These are phyloP conservation scores for Arctium minus DNA, from an alignment of 129 eudicot genomes.

Conservation along the genomic window DNA sequence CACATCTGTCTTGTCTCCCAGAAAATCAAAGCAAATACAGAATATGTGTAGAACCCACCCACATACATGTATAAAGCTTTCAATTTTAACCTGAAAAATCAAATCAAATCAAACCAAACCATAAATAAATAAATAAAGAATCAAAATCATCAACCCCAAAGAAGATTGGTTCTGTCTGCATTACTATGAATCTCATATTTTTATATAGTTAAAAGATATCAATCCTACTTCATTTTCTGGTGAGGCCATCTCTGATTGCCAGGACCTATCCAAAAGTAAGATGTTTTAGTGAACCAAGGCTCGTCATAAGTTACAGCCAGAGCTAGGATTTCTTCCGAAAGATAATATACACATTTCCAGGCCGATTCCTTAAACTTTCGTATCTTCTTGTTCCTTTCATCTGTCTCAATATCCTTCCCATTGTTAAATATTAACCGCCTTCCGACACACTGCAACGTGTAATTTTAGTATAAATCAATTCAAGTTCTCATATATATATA, in stretches of 20 bases:
- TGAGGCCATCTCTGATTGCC: slow-evolving; percentile 86
- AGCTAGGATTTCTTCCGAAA: slow-evolving; percentile 77
- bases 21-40: slow-evolving; percentile 80
- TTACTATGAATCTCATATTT: neutral
- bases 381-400: slow-evolving; percentile 51
- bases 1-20: slow-evolving; percentile 95
- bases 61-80: slow-evolving; percentile 74
- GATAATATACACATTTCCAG: slow-evolving; percentile 84
- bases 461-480: neutral
- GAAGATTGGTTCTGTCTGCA: neutral
- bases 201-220: neutral
- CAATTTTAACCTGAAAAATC: slow-evolving; percentile 56
- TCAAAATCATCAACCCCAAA: neutral
- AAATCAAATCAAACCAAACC: neutral
- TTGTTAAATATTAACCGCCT: slow-evolving; percentile 52
- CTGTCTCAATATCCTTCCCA: slow-evolving; percentile 33
- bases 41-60: slow-evolving; percentile 80
- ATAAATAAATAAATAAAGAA: neutral
- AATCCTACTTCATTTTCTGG: slow-evolving; percentile 65
- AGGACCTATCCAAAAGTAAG: slow-evolving; percentile 70
- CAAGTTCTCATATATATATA: neutral
- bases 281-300: slow-evolving; percentile 85
- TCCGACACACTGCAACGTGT: slow-evolving; percentile 54
- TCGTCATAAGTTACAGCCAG: slow-evolving; percentile 71
- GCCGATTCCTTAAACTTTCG: slow-evolving; percentile 86